Base-by-base conservation (phyloP, 306 rosid genomes). In the Spatholobus suberectus region DNA sequence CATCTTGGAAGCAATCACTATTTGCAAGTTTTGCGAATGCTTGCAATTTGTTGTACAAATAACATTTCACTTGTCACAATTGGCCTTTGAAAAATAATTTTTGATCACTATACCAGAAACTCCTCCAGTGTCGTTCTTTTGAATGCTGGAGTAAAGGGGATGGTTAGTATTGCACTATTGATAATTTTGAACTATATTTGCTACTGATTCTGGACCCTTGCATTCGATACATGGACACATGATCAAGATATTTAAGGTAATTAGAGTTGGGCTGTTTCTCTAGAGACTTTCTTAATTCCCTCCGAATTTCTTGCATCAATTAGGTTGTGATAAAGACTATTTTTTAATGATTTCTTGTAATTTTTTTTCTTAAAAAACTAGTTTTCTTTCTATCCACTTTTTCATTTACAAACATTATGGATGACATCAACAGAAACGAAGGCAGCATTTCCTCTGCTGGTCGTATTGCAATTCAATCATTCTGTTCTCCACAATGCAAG, bases 381-480 rank as follows among this genome's bases (percentile, higher is more conserved):
- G 32, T 61, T 70, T 37, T 61, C 27, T 38, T 79, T 82, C 29
- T 78, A 57, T 67, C 75, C n/a, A 58, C 34, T 54, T 55, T 63
- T 49, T 26, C 34, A 79, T 77, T 76, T 75, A 68, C 85, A 61
- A 59, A 84, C 79, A 49, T 73, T 34, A 61, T 61, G 68, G 65
- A 38, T 58, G 75, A 43, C 44, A 81, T 74, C 7, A 23, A 35
- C 85, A 95, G 94, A 89, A 83, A 71, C 34, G 92, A 84, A 58
- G 79, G 89, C 77, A 80, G 51, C 82, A 73, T 73, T 79, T 73
- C 90, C 76, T 72, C 89, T 14, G 93, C 85, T 85, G 91, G 94
- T 46, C 94, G 94, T 29, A 82, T 93, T 88, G 95, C 98, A 57
- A 89, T 95, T 81, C 98, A 95, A 55, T 95, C 98, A 76, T 88